These are phyloP conservation scores for Talaromyces sp. DNA, from an alignment of 2,329 filamentous ascomycete genomes.

Conservation along the genomic window DNA sequence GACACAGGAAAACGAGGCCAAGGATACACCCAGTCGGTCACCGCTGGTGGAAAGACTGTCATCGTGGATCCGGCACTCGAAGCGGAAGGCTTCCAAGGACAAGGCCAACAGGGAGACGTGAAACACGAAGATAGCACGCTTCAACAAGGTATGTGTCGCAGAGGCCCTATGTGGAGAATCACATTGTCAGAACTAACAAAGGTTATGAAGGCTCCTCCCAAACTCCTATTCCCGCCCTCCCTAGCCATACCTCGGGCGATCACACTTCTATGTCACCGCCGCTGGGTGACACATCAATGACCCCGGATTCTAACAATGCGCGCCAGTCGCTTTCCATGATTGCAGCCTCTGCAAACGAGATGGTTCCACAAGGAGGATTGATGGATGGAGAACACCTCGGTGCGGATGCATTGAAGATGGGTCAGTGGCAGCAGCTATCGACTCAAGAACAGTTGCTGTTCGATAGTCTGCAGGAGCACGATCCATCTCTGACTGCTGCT, in stretches of 20 bases:
- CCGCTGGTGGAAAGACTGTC: slow-evolving; percentile 44
- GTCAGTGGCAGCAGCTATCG: slow-evolving; percentile 39
- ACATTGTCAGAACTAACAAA: slow-evolving; percentile 16
- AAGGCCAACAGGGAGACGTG: slow-evolving; percentile 1
- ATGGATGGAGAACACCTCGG: slow-evolving; percentile 37
- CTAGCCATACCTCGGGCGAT: slow-evolving; percentile 34
- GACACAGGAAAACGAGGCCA: slow-evolving; percentile 49
- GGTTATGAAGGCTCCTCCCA: slow-evolving; percentile 32
- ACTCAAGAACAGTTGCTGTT: slow-evolving; percentile 44
- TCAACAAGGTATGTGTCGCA: neutral
- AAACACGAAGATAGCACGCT: neutral
- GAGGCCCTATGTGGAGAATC: neutral
- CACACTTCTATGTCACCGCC: slow-evolving; percentile 39
- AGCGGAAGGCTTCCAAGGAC: slow-evolving; percentile 41
- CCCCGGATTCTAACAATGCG: slow-evolving; percentile 40
- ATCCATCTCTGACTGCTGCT: slow-evolving; percentile 41
- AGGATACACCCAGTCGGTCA: slow-evolving; percentile 44
- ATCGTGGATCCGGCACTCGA: slow-evolving; percentile 48
- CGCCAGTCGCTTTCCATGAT: slow-evolving; percentile 50
- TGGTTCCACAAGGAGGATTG: slow-evolving; percentile 43
- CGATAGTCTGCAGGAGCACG: slow-evolving; percentile 44
- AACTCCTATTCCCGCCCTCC: slow-evolving; percentile 35
- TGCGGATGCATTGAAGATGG: slow-evolving; percentile 35
- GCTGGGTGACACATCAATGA: slow-evolving; percentile 36
- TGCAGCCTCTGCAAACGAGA: slow-evolving; percentile 50